Evolutionary conservation across 768 basidiomycete genomes (phyloP).

Genomic region (Russula olivacea): DNA sequence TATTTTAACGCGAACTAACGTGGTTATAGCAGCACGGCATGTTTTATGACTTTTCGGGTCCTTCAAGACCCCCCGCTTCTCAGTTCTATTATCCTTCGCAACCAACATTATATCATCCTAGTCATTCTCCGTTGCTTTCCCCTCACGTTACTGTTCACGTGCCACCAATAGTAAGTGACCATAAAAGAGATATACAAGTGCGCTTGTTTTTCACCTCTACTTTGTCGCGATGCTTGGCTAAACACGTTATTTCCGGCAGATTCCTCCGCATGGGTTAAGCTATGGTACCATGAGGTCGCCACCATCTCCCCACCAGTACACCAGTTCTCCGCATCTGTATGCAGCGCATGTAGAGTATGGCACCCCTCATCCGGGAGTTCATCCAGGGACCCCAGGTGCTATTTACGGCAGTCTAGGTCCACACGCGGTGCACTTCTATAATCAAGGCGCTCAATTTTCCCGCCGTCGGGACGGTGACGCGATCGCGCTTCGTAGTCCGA

Average conservation of each 20-base stretch:
- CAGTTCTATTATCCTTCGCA: constrained; percentile 60
- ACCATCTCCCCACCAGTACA: constrained; percentile 39
- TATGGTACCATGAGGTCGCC: constrained; percentile 40
- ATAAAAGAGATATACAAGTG: constrained; percentile 57
- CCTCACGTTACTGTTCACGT: constrained; percentile 41
- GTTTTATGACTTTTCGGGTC: constrained; percentile 54
- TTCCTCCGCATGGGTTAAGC: constrained; percentile 38
- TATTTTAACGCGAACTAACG: constrained; percentile 39
- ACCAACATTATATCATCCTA: constrained; percentile 52
- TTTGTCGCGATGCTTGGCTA: constrained; percentile 34
- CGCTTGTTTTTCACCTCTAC: constrained; percentile 10
- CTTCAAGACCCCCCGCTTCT: constrained; percentile 43
- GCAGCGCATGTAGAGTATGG: constrained; percentile 44
- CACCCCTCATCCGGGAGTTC: constrained; percentile 40
- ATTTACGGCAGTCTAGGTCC: constrained; percentile 37
- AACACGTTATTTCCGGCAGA: constrained; percentile 41
- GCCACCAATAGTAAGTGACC: constrained; percentile 42
- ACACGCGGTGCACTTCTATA: constrained; percentile 24
- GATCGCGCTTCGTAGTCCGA: constrained; percentile 52
- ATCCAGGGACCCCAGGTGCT: constrained; percentile 27
- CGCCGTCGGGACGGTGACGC: constrained; percentile 42
- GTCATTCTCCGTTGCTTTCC: constrained; percentile 50
- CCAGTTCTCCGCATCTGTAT: constrained; percentile 32
- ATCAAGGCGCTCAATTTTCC: constrained; percentile 37
- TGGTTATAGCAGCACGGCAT: constrained; percentile 41